Evolutionary conservation across 2,329 filamentous ascomycete genomes (phyloP).

Genomic region (Cephalotrichum gorgonifer): DNA sequence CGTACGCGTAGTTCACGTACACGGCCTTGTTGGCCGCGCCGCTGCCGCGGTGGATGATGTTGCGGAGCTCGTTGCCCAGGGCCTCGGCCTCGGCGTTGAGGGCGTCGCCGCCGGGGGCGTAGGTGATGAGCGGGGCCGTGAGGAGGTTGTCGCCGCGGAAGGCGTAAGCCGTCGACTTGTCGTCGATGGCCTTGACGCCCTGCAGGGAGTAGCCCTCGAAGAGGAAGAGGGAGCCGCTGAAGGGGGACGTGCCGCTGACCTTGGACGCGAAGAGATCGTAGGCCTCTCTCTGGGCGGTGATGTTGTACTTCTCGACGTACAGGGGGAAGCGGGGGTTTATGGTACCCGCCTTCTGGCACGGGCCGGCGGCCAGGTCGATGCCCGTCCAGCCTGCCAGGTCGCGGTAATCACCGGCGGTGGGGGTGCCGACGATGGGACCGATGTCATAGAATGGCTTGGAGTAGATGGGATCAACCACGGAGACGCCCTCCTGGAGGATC

Average conservation of each 20-base stretch:
- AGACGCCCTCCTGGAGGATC: slow-evolving; percentile 31
- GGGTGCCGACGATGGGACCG: slow-evolving; percentile 21
- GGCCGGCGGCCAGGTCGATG: slow-evolving; percentile 21
- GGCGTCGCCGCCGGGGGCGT: slow-evolving; percentile 18
- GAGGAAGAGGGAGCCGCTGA: slow-evolving; percentile 33
- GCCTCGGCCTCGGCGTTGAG: slow-evolving; percentile 20
- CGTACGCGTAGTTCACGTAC: slow-evolving; percentile 43
- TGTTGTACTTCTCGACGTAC: slow-evolving; percentile 27
- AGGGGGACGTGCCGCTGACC: slow-evolving; percentile 11
- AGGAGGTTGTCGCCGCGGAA: slow-evolving; percentile 34
- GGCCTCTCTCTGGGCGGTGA: slow-evolving; percentile 14
- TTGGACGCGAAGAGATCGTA: slow-evolving; percentile 22
- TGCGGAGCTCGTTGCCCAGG: slow-evolving; percentile 26
- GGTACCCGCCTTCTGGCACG: slow-evolving; percentile 29
- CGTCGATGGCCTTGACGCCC: slow-evolving; percentile 27
- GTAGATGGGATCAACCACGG: slow-evolving; percentile 26
- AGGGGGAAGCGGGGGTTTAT: slow-evolving; percentile 33
- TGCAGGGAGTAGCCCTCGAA: slow-evolving; percentile 42
- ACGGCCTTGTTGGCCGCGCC: slow-evolving; percentile 20
- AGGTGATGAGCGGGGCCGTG: slow-evolving; percentile 24
- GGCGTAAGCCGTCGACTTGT: slow-evolving; percentile 30
- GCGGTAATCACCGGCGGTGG: slow-evolving; percentile 27
- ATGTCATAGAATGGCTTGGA: slow-evolving; percentile 31
- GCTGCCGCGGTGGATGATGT: slow-evolving; percentile 22
- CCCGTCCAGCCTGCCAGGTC: slow-evolving; percentile 33